Evolutionary conservation across 2,329 filamentous ascomycete species (phyloP).

Genomic region (Dactylellina cionopaga): DNA sequence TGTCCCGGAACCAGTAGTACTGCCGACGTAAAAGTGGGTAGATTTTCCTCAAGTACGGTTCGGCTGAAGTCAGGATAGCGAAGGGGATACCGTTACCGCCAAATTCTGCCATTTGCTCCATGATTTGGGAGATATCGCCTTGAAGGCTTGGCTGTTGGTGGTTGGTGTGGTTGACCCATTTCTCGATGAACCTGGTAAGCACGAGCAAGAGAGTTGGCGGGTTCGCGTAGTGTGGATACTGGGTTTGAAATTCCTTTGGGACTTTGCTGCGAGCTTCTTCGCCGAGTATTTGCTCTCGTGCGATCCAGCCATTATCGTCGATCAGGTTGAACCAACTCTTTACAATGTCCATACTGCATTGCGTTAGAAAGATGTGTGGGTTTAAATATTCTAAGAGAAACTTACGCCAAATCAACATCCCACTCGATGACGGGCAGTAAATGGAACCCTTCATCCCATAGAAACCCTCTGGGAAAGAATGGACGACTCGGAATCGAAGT

Average conservation of each 20-base stretch:
- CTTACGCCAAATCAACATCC: conserved; percentile 83
- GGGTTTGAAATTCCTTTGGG: conserved; percentile 87
- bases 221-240: conserved; percentile 97
- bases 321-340: conserved; percentile 96
- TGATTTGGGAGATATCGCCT: conserved; percentile 33
- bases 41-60: conserved; percentile 75
- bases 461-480: conserved; percentile 94
- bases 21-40: conserved; percentile 90
- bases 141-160: conserved; percentile 15
- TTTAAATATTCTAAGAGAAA: conserved; percentile 28
- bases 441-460: conserved; percentile 99
- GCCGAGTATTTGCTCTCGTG: conserved; percentile 92
- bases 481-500: conserved; percentile 90
- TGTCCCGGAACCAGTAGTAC: conserved; percentile 93
- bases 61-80: conserved; percentile 33
- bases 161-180: conserved; percentile 60
- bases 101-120: conserved; percentile 31
- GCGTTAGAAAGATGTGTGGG: conserved; percentile 56
- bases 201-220: conserved; percentile 93
- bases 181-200: conserved; percentile 83
- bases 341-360: conserved; percentile 76
- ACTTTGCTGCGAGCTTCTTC: conserved; percentile 93
- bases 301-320: conserved; percentile 98
- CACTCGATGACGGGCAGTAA: conserved; percentile 90
- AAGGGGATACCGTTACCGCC: conserved; percentile 34